These are phyloP conservation scores for Brassica napus DNA, from an alignment of 345 rosid species.

Conservation along the genomic window Da-Ae NC_063441.1:20923501-20924000, in stretches of 20 bases:
- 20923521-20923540: constrained; percentile 63
- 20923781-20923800: too few relatives aligned
- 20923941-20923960: constrained; percentile 42
- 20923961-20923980: constrained; percentile 61
- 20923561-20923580: constrained; percentile 62
- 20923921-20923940: constrained; percentile 72
- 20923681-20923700: too few relatives aligned
- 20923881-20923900: neutral
- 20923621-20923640: too few relatives aligned
- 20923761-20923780: too few relatives aligned
- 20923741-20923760: too few relatives aligned
- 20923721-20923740: too few relatives aligned
- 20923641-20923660: too few relatives aligned
- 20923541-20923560: constrained; percentile 64
- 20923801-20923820: too few relatives aligned
- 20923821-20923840: too few relatives aligned
- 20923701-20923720: too few relatives aligned
- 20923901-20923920: constrained; percentile 2
- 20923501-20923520: constrained; percentile 57
- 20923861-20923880: neutral
- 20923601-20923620: neutral
- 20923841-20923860: too few relatives aligned
- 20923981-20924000: constrained; percentile 81
- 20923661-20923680: too few relatives aligned
- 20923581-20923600: constrained; percentile 44